These are phyloP conservation scores for Stropharia rugosoannulata DNA, from an alignment of 768 basidiomycete species.

Conservation along the genomic window DNA sequence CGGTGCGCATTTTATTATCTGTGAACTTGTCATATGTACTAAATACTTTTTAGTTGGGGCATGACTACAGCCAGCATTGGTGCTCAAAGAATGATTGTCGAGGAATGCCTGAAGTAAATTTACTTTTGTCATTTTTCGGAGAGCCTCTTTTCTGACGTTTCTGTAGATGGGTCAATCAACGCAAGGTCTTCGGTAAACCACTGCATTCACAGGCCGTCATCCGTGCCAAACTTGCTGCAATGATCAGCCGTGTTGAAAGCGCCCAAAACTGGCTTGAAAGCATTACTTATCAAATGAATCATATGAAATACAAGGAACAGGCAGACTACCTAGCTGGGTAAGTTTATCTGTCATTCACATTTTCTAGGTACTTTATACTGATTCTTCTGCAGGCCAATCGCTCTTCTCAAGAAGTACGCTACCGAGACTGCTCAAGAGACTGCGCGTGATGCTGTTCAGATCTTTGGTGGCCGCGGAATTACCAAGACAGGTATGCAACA, in stretches of 20 bases:
- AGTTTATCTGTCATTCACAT: slow-evolving; percentile 8
- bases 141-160: background rate
- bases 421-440: slow-evolving; percentile 79
- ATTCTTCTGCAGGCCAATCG: slow-evolving; percentile 58
- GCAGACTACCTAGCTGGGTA: slow-evolving; percentile 73
- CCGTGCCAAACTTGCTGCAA: slow-evolving; percentile 70
- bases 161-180: slow-evolving; percentile 66
- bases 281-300: slow-evolving; percentile 84
- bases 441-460: slow-evolving; percentile 70
- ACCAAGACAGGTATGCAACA: slow-evolving; percentile 56
- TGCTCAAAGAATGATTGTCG: slow-evolving; percentile 60
- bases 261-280: slow-evolving; percentile 87
- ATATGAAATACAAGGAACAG: slow-evolving; percentile 82
- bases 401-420: slow-evolving; percentile 74
- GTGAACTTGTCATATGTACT: background rate
- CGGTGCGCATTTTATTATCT: slow-evolving; percentile 46
- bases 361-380: background rate
- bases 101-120: slow-evolving; percentile 69
- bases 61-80: slow-evolving; percentile 59
- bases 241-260: slow-evolving; percentile 81
- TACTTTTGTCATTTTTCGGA: background rate
- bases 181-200: slow-evolving; percentile 78
- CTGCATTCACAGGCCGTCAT: slow-evolving; percentile 70
- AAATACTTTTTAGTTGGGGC: slow-evolving; percentile 48
- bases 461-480: slow-evolving; percentile 86